Percentiles rank a stretch among this genome's conserved stretches.
These are phyloP conservation scores for Sarcomyxa edulis DNA, from an alignment of 768 basidiomycete genomes.

Conservation along the genomic window DNA sequence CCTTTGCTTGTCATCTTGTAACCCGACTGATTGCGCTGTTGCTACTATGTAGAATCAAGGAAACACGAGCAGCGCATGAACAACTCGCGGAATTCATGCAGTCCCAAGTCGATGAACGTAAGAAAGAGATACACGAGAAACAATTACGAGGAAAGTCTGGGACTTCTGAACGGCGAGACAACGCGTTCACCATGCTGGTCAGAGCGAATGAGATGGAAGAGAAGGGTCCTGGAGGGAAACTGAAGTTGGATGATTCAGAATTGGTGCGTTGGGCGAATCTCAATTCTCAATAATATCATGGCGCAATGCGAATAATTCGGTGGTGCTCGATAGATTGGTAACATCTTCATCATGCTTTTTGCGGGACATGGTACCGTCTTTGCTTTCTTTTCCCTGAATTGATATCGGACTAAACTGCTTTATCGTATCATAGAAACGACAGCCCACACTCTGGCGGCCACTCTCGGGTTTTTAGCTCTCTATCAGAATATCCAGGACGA, in stretches of 20 bases:
- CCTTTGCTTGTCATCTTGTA: background rate
- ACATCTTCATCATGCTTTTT: constrained; percentile 46
- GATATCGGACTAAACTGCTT: background rate
- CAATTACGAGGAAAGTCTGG: constrained; percentile 4
- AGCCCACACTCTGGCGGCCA: constrained; percentile 41
- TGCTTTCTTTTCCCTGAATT: background rate
- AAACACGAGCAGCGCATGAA: constrained; percentile 21
- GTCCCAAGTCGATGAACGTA: constrained; percentile 27
- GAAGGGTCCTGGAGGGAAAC: constrained; percentile 29
- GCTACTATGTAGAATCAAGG: constrained; percentile 17
- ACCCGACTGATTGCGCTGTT: too few relatives aligned
- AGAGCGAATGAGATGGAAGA: constrained; percentile 39
- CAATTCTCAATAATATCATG: too few relatives aligned
- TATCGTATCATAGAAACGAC: constrained; percentile 36
- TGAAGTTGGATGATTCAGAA: constrained; percentile 33
- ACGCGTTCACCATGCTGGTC: constrained; percentile 34
- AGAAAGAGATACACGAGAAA: constrained; percentile 19
- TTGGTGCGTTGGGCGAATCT: too few relatives aligned
- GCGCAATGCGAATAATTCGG: background rate
- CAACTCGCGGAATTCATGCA: constrained; percentile 32
- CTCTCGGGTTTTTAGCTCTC: constrained; percentile 39
- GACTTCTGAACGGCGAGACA: constrained; percentile 1
- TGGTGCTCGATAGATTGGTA: constrained; percentile 36
- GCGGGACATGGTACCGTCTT: constrained; percentile 47
- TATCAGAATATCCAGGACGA: constrained; percentile 44